These are phyloP conservation scores for Hypoxylon sp. DNA, from an alignment of 2,329 filamentous ascomycete genomes.

Conservation along the genomic window DNA sequence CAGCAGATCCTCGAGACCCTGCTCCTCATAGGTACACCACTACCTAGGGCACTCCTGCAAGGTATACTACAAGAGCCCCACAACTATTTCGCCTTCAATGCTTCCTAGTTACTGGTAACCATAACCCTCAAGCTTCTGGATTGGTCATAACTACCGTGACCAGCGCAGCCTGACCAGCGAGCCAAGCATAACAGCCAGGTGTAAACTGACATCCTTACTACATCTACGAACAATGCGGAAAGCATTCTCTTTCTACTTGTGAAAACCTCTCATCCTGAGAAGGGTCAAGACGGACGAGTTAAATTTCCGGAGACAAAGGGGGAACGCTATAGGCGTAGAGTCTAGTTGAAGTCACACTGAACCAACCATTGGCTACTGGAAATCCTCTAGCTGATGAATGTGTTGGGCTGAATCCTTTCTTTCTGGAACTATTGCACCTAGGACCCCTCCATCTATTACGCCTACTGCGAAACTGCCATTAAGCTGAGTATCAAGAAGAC, in stretches of 20 bases:
- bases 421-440: slow-evolving; percentile 27
- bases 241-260: slow-evolving; percentile 43
- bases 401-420: slow-evolving; percentile 40
- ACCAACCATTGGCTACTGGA: slow-evolving; percentile 45
- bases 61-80: slow-evolving; percentile 50
- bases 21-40: slow-evolving; percentile 49
- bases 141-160: slow-evolving; percentile 45
- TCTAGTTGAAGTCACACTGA: slow-evolving; percentile 42
- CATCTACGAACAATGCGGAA: slow-evolving; percentile 42
- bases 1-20: slow-evolving; percentile 53
- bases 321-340: slow-evolving; percentile 47
- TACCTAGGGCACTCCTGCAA: slow-evolving; percentile 47
- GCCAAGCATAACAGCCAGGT: slow-evolving; percentile 40
- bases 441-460: slow-evolving; percentile 30
- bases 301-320: slow-evolving; percentile 43
- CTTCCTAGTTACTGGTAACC: slow-evolving; percentile 46
- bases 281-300: slow-evolving; percentile 46
- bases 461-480: slow-evolving; percentile 14
- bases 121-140: slow-evolving; percentile 48
- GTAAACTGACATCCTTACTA: slow-evolving; percentile 44
- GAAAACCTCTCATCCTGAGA: slow-evolving; percentile 44
- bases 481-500: slow-evolving; percentile 29
- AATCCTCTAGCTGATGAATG: slow-evolving; percentile 45
- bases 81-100: slow-evolving; percentile 48
- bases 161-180: slow-evolving; percentile 45